These are phyloP conservation scores for Toxoplasma gondii DNA, from an alignment of 169 alveolate species.

Conservation along the genomic window DNA sequence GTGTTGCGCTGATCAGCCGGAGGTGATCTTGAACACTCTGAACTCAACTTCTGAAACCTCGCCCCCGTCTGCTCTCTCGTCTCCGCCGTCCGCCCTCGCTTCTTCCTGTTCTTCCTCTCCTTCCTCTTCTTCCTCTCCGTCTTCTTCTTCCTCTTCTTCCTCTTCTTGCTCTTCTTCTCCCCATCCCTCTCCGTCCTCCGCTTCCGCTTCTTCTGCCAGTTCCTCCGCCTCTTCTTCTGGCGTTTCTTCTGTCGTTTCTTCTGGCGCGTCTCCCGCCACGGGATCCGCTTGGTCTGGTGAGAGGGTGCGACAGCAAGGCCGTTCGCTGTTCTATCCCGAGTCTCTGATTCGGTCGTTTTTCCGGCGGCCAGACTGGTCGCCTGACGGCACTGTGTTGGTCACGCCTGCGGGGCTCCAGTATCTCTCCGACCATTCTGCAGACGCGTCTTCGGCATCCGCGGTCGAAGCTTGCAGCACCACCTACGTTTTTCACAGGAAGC, in stretches of 20 bases:
- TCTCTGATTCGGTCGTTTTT: conserved; percentile 86
- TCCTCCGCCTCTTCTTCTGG: neutral
- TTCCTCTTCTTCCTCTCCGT: neutral
- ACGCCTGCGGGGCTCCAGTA: conserved; percentile 88
- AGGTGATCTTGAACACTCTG: neutral
- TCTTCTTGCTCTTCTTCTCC: neutral
- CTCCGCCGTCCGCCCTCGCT: neutral
- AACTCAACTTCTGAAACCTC: neutral
- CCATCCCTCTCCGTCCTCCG: neutral
- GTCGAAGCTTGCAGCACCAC: conserved; percentile 12
- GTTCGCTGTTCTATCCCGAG: conserved; percentile 84
- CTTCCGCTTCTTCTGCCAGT: neutral
- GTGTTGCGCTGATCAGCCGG: neutral
- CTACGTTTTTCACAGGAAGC: conserved; percentile 29
- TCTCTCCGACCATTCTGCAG: neutral
- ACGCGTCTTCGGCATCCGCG: neutral
- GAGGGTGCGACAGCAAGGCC: conserved; percentile 17
- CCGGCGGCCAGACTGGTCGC: conserved; percentile 91
- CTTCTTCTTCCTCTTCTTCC: neutral
- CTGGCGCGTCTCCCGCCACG: neutral
- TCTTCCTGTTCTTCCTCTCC: neutral
- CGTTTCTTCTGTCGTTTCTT: neutral
- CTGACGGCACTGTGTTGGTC: conserved; percentile 86
- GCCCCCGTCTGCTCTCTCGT: neutral
- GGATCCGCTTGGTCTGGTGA: neutral